These are phyloP conservation scores for Solanum corneliomulleri DNA, from an alignment of 257 asterid genomes.

Conservation along the genomic window DNA sequence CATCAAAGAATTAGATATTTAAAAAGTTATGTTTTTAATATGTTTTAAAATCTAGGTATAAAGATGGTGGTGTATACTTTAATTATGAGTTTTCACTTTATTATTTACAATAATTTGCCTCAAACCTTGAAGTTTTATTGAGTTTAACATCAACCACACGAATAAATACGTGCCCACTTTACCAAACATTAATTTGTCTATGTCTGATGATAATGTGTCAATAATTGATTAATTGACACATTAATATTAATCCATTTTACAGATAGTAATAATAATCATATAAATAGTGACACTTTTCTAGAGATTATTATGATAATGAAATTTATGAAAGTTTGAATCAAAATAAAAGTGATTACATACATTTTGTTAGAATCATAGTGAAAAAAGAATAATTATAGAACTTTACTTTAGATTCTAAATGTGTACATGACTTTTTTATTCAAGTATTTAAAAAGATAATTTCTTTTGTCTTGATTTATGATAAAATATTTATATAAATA, in stretches of 20 bases:
- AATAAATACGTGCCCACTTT: neutral
- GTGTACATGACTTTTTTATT: neutral
- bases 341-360: neutral
- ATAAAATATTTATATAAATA: too few relatives aligned
- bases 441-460: neutral
- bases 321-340: neutral
- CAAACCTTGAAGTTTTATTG: neutral
- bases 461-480: accelerated
- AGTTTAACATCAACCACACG: neutral
- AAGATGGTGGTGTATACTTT: neutral
- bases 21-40: neutral
- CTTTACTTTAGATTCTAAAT: neutral
- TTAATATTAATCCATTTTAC: neutral
- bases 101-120: neutral
- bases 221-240: neutral
- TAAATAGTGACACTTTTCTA: neutral
- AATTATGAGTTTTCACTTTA: neutral
- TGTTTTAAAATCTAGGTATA: neutral
- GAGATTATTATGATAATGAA: neutral
- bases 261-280: neutral
- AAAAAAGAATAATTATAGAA: neutral
- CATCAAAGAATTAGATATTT: neutral
- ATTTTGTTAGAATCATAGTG: neutral
- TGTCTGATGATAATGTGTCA: neutral
- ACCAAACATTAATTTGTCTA: neutral